Evolutionary conservation across 768 basidiomycete species (phyloP).

Genomic region (Pleurotus eryngii): DNA sequence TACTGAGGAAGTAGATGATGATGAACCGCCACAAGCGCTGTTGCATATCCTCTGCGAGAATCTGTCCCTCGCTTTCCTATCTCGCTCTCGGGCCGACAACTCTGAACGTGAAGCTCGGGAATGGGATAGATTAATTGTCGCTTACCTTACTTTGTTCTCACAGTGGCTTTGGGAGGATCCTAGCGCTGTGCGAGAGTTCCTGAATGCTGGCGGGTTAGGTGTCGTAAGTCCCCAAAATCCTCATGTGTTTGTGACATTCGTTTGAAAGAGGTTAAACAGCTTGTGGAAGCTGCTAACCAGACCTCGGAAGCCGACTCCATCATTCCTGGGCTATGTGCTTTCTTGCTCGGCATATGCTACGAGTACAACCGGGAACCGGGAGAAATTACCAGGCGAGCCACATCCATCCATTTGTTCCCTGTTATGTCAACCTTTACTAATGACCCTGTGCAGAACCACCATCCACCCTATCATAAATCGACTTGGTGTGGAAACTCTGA

Average conservation of each 20-base stretch:
- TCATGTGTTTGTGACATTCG: neutral
- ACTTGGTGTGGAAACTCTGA: conserved; percentile 85
- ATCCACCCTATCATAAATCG: conserved; percentile 89
- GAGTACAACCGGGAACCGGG: conserved; percentile 96
- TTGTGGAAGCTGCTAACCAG: conserved; percentile 94
- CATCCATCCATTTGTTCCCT: conserved; percentile 4
- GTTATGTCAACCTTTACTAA: conserved; percentile 2
- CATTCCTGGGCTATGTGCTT: conserved; percentile 87
- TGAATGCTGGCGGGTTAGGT: conserved; percentile 86
- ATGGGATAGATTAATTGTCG: conserved; percentile 87
- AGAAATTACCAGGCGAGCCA: conserved; percentile 81
- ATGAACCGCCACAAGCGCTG: conserved; percentile 67
- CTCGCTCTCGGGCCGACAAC: conserved; percentile 62
- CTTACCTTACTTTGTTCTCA: conserved; percentile 76
- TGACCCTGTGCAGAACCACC: conserved; percentile 50
- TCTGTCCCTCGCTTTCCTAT: conserved; percentile 80
- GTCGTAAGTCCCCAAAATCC: conserved; percentile 56
- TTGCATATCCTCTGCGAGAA: conserved; percentile 89
- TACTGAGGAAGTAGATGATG: conserved; percentile 40
- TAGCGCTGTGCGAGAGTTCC: conserved; percentile 79
- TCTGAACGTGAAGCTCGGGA: conserved; percentile 75
- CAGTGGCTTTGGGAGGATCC: conserved; percentile 99
- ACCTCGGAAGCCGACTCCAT: conserved; percentile 80
- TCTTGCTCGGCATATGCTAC: conserved; percentile 91
- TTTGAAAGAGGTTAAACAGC: conserved; percentile 38